Conservation (phyloP, 2,329 filamentous ascomycete species). For the Fusarium clavum region DNA sequence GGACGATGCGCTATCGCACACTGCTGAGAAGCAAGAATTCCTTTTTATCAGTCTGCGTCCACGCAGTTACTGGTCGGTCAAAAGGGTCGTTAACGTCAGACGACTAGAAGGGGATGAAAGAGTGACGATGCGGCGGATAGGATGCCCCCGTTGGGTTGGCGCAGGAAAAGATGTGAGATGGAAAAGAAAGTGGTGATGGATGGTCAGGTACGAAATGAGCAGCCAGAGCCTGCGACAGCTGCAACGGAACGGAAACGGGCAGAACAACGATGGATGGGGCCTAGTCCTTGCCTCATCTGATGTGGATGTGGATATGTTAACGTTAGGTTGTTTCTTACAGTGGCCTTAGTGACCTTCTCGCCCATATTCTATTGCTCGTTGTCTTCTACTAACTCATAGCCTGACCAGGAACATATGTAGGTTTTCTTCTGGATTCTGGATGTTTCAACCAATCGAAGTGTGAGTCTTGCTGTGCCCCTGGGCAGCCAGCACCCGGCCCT, state of each 20-base stretch:
- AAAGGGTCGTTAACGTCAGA: conserved; percentile 14
- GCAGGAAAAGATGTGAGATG: conserved; percentile 37
- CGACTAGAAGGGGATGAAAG: conserved; percentile 32
- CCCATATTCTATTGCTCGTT: conserved; percentile 27
- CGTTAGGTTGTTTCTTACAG: conserved; percentile 16
- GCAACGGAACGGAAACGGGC: conserved; percentile 23
- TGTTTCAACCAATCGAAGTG: conserved; percentile 35
- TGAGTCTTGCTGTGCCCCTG: conserved; percentile 7
- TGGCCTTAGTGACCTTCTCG: conserved; percentile 18
- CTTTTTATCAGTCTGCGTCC: conserved; percentile 37
- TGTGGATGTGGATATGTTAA: conserved; percentile 13
- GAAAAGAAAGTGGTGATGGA: conserved; percentile 37
- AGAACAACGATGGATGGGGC: conserved; percentile 33
- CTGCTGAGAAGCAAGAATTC: conserved; percentile 30
- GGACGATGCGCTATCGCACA: conserved; percentile 39
- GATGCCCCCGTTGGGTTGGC: conserved; percentile 36
- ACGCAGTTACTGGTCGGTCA: conserved; percentile 20
- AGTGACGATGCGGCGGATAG: conserved; percentile 38
- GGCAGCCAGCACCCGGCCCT: conserved; percentile 10
- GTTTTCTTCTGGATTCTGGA: conserved; percentile 27
- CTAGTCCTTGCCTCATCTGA: conserved; percentile 31
- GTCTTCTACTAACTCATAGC: conserved; percentile 6
- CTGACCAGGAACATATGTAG: conserved; percentile 2
- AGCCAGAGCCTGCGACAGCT: conserved; percentile 37
- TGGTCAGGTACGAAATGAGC: conserved; percentile 34